A percentile compares a stretch with the other conserved stretches of the same genome.
Conservation (phyloP, 192 early-diverging fungal species). For the Coemansia sp. region DNA sequence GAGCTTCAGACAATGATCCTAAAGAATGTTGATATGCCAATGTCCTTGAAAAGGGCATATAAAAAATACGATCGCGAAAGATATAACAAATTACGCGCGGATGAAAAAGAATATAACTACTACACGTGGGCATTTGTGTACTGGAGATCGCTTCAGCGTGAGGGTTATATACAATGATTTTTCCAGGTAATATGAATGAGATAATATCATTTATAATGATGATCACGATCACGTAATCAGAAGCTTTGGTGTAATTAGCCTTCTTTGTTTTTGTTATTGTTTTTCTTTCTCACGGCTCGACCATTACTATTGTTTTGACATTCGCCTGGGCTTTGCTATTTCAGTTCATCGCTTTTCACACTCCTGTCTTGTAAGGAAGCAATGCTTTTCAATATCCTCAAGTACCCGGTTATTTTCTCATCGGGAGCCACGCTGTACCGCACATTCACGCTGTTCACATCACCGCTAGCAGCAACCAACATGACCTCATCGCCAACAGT, state of each 20-base stretch:
- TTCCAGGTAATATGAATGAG: too few relatives aligned
- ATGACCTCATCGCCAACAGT: conserved; percentile 11
- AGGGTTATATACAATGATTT: too few relatives aligned
- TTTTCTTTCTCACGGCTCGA: not conserved
- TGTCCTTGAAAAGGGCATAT: not conserved
- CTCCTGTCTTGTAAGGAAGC: not conserved
- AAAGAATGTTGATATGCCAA: conserved; percentile 2
- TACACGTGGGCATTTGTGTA: too few relatives aligned
- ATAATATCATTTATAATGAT: too few relatives aligned
- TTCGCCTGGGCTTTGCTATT: not conserved
- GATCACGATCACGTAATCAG: too few relatives aligned
- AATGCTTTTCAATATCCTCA: not conserved
- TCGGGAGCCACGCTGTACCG: conserved; percentile 11
- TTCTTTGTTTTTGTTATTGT: too few relatives aligned
- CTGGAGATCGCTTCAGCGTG: too few relatives aligned
- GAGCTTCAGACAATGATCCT: not conserved
- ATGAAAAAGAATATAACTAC: too few relatives aligned
- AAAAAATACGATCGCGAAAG: too few relatives aligned
- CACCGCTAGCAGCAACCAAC: not conserved
- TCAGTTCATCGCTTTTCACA: not conserved
- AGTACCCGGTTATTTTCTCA: not conserved
- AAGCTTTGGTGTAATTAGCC: too few relatives aligned
- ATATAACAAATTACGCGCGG: too few relatives aligned
- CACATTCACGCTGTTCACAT: conserved; percentile 10
- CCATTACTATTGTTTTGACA: not conserved